These are phyloP conservation scores for Saccharomyces hybrid DNA, from an alignment of 1,139 yeast genomes.

Conservation along the genomic window DNA sequence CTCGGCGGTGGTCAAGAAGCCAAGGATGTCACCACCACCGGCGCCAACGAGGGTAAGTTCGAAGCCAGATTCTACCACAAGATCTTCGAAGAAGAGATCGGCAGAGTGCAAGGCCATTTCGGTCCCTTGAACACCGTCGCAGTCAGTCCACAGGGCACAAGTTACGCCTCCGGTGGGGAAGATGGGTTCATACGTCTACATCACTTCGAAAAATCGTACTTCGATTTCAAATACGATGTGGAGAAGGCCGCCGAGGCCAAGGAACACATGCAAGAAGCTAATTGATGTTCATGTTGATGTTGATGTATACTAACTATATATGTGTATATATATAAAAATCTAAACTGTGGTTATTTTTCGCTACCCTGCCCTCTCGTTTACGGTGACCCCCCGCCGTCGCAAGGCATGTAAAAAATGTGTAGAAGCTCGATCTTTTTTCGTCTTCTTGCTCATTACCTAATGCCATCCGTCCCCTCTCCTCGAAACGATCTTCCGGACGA, in stretches of 20 bases:
- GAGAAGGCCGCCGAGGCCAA: slow-evolving; percentile 64
- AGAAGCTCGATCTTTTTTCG: too few species aligned
- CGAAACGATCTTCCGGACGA: background rate
- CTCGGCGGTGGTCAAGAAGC: slow-evolving; percentile 99
- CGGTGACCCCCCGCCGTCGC: background rate
- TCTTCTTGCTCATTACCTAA: too few species aligned
- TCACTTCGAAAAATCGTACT: slow-evolving; percentile 84
- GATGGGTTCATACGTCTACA: slow-evolving; percentile 96
- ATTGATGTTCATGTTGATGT: slow-evolving; percentile 4
- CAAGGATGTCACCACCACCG: slow-evolving; percentile 91
- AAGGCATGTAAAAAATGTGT: too few species aligned
- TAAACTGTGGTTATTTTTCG: background rate
- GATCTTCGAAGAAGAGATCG: slow-evolving; percentile 89
- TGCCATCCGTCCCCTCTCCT: background rate
- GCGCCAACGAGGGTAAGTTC: slow-evolving; percentile 90
- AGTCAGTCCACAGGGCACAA: slow-evolving; percentile 88
- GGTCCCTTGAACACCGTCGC: slow-evolving; percentile 96
- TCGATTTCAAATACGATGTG: slow-evolving; percentile 85
- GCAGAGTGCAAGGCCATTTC: slow-evolving; percentile 96
- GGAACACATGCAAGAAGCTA: slow-evolving; percentile 23
- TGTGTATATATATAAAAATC: background rate
- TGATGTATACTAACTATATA: slow-evolving; percentile 5
- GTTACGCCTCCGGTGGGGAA: slow-evolving; percentile 95
- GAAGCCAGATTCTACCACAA: slow-evolving; percentile 96
- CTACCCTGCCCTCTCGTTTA: background rate